Percentiles rank a stretch among this genome's conserved stretches.
phyloP scores from a whole-genome alignment of 345 rosid species.

The Populus pruinosa region DNA sequence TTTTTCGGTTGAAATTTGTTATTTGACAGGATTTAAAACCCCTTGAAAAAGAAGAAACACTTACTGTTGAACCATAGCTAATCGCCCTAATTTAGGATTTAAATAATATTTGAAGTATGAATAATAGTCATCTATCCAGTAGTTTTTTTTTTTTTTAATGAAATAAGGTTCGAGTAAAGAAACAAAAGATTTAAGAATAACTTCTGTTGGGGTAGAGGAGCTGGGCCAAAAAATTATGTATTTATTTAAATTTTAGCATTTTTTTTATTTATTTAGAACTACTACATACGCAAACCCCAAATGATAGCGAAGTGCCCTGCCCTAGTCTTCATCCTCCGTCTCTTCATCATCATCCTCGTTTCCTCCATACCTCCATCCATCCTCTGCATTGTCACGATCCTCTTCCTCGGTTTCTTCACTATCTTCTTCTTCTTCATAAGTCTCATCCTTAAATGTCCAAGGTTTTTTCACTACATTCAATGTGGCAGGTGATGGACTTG shows the following conservation, averaged over 20 bases:
- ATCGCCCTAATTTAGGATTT: too few species aligned
- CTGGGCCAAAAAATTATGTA: not conserved
- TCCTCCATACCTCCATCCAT: constrained; percentile 73
- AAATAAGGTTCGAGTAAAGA: not conserved
- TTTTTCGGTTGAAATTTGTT: too few species aligned
- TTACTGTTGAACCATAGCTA: too few species aligned
- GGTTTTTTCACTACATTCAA: constrained; percentile 46
- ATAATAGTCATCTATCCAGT: too few species aligned
- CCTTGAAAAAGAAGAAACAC: too few species aligned
- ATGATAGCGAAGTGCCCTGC: not conserved
- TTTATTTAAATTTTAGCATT: not conserved
- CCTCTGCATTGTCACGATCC: constrained; percentile 75
- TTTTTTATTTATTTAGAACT: not conserved
- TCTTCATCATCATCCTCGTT: constrained; percentile 89
- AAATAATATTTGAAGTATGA: too few species aligned
- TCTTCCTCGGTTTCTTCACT: constrained; percentile 82
- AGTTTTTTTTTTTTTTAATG: too few species aligned
- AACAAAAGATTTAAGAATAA: not conserved
- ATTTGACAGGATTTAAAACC: too few species aligned
- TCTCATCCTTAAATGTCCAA: constrained; percentile 63
- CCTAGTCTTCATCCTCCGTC: constrained; percentile 80
- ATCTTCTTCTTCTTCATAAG: constrained; percentile 76
- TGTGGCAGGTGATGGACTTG: constrained; percentile 53
- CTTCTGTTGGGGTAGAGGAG: not conserved
- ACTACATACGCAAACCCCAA: not conserved